phyloP scores from a whole-genome alignment of 2,329 filamentous ascomycete species.

The Cercospora beticola region DNA sequence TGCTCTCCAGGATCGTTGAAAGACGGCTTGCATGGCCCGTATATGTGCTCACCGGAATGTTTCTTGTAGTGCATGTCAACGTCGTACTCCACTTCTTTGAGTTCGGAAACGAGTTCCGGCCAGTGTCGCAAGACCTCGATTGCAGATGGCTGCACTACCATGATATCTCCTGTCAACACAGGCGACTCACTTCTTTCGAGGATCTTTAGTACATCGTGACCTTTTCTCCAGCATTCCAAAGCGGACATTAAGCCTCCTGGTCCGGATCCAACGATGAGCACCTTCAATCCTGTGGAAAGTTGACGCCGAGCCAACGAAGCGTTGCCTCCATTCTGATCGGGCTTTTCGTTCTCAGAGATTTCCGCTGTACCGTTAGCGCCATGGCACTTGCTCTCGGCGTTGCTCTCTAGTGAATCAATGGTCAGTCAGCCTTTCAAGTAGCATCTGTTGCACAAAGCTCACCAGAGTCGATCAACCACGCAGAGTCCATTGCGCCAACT shows the following conservation, averaged over 20 bases:
- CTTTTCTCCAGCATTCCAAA: neutral
- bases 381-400: neutral
- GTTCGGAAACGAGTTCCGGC: neutral
- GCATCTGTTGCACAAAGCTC: neutral
- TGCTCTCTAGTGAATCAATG: neutral
- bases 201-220: neutral
- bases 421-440: neutral
- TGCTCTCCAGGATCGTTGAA: neutral
- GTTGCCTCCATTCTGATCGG: neutral
- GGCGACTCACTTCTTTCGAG: neutral
- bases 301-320: neutral
- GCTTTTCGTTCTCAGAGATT: neutral
- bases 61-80: neutral
- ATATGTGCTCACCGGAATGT: neutral
- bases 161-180: neutral
- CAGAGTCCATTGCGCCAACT: neutral
- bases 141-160: neutral
- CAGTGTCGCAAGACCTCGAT: neutral
- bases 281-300: neutral
- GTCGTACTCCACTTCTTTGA: neutral
- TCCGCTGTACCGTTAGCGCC: neutral
- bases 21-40: neutral
- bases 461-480: neutral
- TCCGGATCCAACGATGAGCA: neutral
- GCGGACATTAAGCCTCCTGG: neutral